A percentile compares a stretch with the other conserved stretches of the same genome.
Evolutionary conservation across 1,139 yeast genomes (phyloP).

Genomic region (Kodamaea sp.): DNA sequence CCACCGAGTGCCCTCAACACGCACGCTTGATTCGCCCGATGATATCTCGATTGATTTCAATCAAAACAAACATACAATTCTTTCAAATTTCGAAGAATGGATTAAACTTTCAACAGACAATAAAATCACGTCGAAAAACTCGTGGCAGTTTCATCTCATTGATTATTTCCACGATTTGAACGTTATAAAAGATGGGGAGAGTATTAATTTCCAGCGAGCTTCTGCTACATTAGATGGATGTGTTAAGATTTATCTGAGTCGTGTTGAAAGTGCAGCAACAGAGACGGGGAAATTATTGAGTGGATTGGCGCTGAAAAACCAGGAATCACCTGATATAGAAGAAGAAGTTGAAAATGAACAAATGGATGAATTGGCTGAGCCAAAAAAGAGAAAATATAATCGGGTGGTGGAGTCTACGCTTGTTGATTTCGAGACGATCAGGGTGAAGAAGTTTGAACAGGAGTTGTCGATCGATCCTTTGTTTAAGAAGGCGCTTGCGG

Average conservation of each 20-base stretch:
- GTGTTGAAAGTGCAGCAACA: slow-evolving; percentile 89
- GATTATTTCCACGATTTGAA: slow-evolving; percentile 78
- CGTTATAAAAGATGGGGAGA: slow-evolving; percentile 56
- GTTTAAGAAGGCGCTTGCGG: slow-evolving; percentile 84
- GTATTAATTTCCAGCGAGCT: slow-evolving; percentile 72
- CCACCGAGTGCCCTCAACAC: slow-evolving; percentile 15
- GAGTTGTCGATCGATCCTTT: slow-evolving; percentile 83
- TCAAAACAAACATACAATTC: slow-evolving; percentile 43
- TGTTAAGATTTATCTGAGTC: slow-evolving; percentile 75
- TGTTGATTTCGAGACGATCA: slow-evolving; percentile 57
- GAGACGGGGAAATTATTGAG: slow-evolving; percentile 85
- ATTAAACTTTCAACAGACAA: slow-evolving; percentile 87
- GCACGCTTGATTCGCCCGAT: slow-evolving; percentile 18
- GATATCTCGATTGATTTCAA: slow-evolving; percentile 45
- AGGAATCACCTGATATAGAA: slow-evolving; percentile 13
- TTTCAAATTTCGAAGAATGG: slow-evolving; percentile 81
- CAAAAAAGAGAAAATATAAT: slow-evolving; percentile 36
- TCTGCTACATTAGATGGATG: slow-evolving; percentile 83
- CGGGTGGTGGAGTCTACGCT: slow-evolving; percentile 42
- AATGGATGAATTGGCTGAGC: slow-evolving; percentile 18
- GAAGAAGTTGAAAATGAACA: slow-evolving; percentile 18
- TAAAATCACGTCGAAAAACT: slow-evolving; percentile 62
- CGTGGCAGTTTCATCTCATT: slow-evolving; percentile 84
- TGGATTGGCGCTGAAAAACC: slow-evolving; percentile 46
- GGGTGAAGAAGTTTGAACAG: slow-evolving; percentile 67